Conservation (phyloP, 768 basidiomycete genomes). For the Suillus hirtellus region DNA sequence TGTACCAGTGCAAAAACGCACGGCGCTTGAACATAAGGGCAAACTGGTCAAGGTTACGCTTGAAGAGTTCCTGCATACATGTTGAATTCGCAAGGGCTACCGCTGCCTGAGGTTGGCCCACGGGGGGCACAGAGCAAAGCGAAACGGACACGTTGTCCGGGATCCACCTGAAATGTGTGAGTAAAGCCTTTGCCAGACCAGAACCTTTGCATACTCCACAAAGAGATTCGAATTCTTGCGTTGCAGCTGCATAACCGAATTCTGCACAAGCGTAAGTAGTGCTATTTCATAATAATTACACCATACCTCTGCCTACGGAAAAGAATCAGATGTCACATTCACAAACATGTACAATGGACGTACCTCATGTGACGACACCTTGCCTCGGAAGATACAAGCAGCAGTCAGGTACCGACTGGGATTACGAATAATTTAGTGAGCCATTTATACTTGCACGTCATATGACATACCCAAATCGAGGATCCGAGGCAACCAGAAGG, state of each 20-base stretch:
- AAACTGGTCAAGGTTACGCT: conserved; percentile 74
- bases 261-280: conserved; percentile 39
- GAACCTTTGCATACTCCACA: conserved; percentile 60
- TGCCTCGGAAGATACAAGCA: conserved; percentile 85
- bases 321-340: conserved; percentile 2
- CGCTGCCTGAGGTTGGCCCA: conserved; percentile 74
- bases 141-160: conserved; percentile 89
- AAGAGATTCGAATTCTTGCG: conserved; percentile 71
- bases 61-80: conserved; percentile 84
- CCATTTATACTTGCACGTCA: neutral
- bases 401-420: conserved; percentile 82
- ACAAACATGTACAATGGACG: conserved; percentile 25
- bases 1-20: conserved; percentile 92
- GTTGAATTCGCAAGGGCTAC: conserved; percentile 78
- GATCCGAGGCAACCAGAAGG: conserved; percentile 81
- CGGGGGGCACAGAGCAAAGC: conserved; percentile 79
- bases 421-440: neutral
- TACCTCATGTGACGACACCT: conserved; percentile 79
- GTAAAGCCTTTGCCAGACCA: conserved; percentile 10
- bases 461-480: conserved; percentile 60
- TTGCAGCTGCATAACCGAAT: conserved; percentile 73
- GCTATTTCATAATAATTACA: conserved; percentile 7
- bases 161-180: conserved; percentile 64
- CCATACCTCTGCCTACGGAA: conserved; percentile 53
- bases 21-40: conserved; percentile 77